Percentiles rank a stretch among this genome's conserved stretches.
These are phyloP conservation scores for Saccharomyces hybrid DNA, from an alignment of 1,139 yeast species.

Conservation along the genomic window DNA sequence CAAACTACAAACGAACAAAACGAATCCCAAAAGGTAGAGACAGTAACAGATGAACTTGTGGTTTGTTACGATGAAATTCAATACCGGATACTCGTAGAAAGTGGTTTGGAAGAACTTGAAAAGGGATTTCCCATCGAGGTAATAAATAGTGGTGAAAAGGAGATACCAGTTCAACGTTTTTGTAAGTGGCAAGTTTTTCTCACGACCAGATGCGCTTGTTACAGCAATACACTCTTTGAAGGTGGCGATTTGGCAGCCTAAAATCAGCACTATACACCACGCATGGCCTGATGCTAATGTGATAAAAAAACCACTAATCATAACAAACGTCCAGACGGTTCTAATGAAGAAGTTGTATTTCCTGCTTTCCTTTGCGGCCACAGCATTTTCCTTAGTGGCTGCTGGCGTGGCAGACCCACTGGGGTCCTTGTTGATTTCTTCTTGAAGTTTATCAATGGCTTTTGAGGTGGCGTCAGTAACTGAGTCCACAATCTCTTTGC, in stretches of 20 bases:
- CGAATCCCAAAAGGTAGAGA: slow-evolving; percentile 79
- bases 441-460: neutral
- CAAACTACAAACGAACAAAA: slow-evolving; percentile 81
- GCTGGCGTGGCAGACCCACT: neutral
- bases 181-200: slow-evolving; percentile 75
- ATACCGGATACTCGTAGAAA: slow-evolving; percentile 38
- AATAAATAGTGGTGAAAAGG: slow-evolving; percentile 72
- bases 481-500: neutral
- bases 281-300: slow-evolving; percentile 83
- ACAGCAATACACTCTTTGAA: slow-evolving; percentile 89
- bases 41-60: slow-evolving; percentile 82
- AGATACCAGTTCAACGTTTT: slow-evolving; percentile 87
- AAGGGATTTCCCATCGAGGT: slow-evolving; percentile 79
- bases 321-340: slow-evolving; percentile 90
- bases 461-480: slow-evolving; percentile 1
- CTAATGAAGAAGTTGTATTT: slow-evolving; percentile 57
- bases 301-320: slow-evolving; percentile 69
- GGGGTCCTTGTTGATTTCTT: slow-evolving; percentile 1
- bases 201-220: slow-evolving; percentile 76
- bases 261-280: slow-evolving; percentile 65
- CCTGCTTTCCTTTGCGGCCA: slow-evolving; percentile 20
- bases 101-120: slow-evolving; percentile 43
- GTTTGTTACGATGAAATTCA: slow-evolving; percentile 47
- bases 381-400: slow-evolving; percentile 1
- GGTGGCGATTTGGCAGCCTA: slow-evolving; percentile 69